Evolutionary conservation across 1,139 yeast genomes (phyloP), one percentile per base, ranked within the genome.

Genomic region (Wickerhamomyces sp.): DNA sequence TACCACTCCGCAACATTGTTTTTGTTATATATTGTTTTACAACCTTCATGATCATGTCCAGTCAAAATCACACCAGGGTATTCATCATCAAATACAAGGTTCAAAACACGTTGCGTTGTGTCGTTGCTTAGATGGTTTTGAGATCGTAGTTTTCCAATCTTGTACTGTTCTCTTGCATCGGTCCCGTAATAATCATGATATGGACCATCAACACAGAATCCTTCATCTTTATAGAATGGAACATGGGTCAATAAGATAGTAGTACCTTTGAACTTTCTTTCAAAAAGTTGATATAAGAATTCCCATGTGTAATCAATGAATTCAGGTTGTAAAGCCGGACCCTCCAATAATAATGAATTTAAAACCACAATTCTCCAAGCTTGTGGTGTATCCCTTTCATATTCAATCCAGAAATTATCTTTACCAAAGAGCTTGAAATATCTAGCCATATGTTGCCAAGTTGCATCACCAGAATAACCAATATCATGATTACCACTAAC

Each of bases 11-110:
- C 50, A n/a, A 64, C 59, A 11, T 60, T 56, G 42, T 70, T 65
- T 51, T 68, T 75, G 56, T 72, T 75, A 61, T 83, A 86, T 67
- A 75, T 73, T 41, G 77, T 78, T 56, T 82, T 84, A 62, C 99
- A 94, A 1, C 99, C 99, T 57, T 84, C 91, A 61, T 93, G 99
- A 61, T 93, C 99, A 65, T 93, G 99, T 0, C 99, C 99, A 0
- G 96, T 88, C 41, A 93, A 69, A 6, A 93, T 80, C 7, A 91
- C 72, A 11, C 98, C 98, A 31, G 81, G 76, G 50, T 80, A 78
- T 10, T 72, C 69, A 49, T 78, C 75, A 40, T 81, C 79, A 62
- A 91, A 91, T 10, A 87, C 73, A 18, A 81, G 73, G 55, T 83
- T 75, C 54, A 93, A 66, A 1, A 91, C 82, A 49, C 73, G 70